Conservation (phyloP, 2,329 filamentous ascomycete genomes). For the Colletotrichum euphorbiae region DNA sequence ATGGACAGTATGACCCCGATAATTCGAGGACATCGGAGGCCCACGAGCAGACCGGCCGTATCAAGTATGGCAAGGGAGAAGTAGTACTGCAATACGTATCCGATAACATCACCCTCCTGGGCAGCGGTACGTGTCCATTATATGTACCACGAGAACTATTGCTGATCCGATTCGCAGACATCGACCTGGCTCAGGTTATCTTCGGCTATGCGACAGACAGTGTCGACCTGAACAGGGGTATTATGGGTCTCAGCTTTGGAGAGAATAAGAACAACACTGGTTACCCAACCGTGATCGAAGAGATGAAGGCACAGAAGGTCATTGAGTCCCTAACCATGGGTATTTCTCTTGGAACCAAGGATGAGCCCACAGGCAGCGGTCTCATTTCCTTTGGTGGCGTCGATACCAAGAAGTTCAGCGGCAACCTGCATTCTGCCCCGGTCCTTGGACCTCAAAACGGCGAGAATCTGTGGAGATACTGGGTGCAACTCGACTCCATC, state of each 20-base stretch:
- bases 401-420: conserved; percentile 58
- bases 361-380: conserved; percentile 44
- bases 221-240: conserved; percentile 46
- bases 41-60: conserved; percentile 38
- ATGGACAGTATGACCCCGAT: conserved; percentile 54
- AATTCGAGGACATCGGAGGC: conserved; percentile 43
- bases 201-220: conserved; percentile 48
- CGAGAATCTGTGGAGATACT: conserved; percentile 52
- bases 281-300: conserved; percentile 47
- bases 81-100: conserved; percentile 46
- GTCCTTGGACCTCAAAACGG: conserved; percentile 46
- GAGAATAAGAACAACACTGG: conserved; percentile 43
- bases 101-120: conserved; percentile 47
- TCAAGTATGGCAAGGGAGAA: conserved; percentile 47
- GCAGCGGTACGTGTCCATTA: conserved; percentile 41
- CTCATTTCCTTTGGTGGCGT: conserved; percentile 58
- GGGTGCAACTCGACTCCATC: conserved; percentile 55
- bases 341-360: conserved; percentile 48
- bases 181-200: conserved; percentile 44
- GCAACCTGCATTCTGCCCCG: conserved; percentile 47
- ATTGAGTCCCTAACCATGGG: conserved; percentile 48
- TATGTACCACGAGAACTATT: accelerated
- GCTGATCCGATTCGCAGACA: conserved; percentile 32
- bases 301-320: conserved; percentile 45
- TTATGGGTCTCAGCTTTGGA: conserved; percentile 49